Evolutionary conservation across 768 basidiomycete genomes (phyloP).

Genomic region (Leccinum variicolor): DNA sequence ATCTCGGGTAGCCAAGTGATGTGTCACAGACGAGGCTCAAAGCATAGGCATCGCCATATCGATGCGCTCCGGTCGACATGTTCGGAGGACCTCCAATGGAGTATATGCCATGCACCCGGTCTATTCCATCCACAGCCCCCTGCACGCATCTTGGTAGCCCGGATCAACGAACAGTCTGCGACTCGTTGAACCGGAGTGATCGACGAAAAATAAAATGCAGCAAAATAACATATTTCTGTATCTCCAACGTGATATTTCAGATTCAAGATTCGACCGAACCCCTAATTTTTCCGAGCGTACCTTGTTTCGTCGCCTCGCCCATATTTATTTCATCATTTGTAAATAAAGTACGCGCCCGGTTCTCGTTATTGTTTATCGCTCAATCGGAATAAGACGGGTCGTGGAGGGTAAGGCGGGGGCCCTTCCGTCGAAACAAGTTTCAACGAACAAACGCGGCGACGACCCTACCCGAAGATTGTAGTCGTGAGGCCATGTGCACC

Average conservation of each 20-base stretch:
- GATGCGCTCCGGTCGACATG: background rate
- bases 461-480: background rate
- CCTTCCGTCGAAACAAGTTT: slow-evolving; percentile 5
- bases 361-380: background rate
- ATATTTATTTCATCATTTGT: background rate
- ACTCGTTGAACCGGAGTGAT: background rate
- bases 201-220: background rate
- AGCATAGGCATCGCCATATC: background rate
- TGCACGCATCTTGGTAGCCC: background rate
- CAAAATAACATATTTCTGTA: background rate
- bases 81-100: background rate
- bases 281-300: background rate
- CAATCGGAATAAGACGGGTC: slow-evolving; percentile 12
- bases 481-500: background rate
- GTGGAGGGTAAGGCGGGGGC: background rate
- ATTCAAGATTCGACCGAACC: background rate
- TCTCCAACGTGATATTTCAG: background rate
- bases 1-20: slow-evolving; percentile 9
- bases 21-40: slow-evolving; percentile 1
- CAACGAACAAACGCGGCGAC: background rate
- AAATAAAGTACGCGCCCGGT: background rate
- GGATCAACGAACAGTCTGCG: background rate
- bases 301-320: background rate
- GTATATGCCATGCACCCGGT: background rate
- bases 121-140: background rate